Evolutionary conservation across 2,329 filamentous ascomycete species (phyloP).

Genomic region (Mollisiaceae sp.): DNA sequence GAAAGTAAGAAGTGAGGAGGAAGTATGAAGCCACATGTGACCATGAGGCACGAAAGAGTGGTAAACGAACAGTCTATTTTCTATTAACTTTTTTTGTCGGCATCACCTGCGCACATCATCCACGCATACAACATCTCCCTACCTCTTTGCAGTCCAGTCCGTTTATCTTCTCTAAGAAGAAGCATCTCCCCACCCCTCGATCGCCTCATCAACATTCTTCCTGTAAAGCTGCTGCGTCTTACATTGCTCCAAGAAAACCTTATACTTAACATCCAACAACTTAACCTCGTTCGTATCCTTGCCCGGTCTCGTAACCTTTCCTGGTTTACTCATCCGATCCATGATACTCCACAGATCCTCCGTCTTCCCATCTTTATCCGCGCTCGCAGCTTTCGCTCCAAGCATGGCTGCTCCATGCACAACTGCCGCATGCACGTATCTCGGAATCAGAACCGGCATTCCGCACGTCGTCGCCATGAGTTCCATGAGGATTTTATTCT

Average conservation of each 20-base stretch:
- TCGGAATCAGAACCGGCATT: conserved; percentile 91
- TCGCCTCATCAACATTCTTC: conserved; percentile 71
- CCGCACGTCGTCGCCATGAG: conserved; percentile 88
- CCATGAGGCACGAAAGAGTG: too few species aligned
- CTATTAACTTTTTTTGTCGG: background rate
- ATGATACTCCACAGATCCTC: conserved; percentile 96
- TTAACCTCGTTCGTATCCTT: conserved; percentile 75
- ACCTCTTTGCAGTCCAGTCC: too few species aligned
- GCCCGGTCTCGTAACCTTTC: conserved; percentile 79
- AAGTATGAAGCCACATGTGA: too few species aligned
- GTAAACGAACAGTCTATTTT: background rate
- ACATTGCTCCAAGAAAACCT: conserved; percentile 94
- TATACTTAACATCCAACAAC: conserved; percentile 86
- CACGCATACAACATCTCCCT: too few species aligned
- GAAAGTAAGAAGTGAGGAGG: too few species aligned
- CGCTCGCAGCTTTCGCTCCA: conserved; percentile 93
- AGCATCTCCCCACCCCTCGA: conserved; percentile 47
- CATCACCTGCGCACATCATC: background rate
- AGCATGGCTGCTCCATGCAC: conserved; percentile 99
- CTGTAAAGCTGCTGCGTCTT: conserved; percentile 84
- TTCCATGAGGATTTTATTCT: conserved; percentile 90
- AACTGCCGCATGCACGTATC: conserved; percentile 93
- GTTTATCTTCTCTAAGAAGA: background rate
- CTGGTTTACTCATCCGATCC: conserved; percentile 96
- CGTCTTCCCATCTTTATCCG: conserved; percentile 75